Evolutionary conservation across 768 basidiomycete genomes (phyloP).

Genomic region (Tephrocybe rancida): DNA sequence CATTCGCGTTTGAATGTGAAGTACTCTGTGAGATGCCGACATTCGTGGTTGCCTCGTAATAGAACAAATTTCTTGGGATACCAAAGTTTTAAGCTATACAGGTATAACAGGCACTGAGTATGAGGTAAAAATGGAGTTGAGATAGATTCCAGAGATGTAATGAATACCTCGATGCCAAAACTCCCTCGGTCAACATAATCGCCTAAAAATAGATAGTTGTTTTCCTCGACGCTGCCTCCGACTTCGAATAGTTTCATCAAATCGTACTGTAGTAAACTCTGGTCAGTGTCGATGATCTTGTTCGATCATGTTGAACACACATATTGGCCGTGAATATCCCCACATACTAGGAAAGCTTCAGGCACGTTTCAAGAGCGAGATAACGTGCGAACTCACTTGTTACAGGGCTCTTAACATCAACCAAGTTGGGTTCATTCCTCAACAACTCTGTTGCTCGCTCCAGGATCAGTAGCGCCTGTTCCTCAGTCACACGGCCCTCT

Average conservation of each 20-base stretch:
- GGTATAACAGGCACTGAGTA: constrained; percentile 80
- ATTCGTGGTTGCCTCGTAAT: constrained; percentile 96
- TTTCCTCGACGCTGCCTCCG: constrained; percentile 82
- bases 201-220: constrained; percentile 89
- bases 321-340: constrained; percentile 98
- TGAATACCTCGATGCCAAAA: constrained; percentile 67
- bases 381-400: constrained; percentile 64
- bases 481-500: constrained; percentile 82
- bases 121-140: constrained; percentile 21
- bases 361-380: not conserved
- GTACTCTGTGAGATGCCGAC: constrained; percentile 94
- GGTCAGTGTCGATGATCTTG: not conserved
- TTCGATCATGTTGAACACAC: constrained; percentile 38
- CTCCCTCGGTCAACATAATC: constrained; percentile 98
- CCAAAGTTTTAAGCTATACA: constrained; percentile 92
- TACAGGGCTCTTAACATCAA: constrained; percentile 86
- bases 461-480: constrained; percentile 85
- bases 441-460: constrained; percentile 67
- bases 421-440: constrained; percentile 79
- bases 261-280: constrained; percentile 68
- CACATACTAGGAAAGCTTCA: constrained; percentile 68
- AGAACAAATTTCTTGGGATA: constrained; percentile 82
- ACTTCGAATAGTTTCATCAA: constrained; percentile 98
- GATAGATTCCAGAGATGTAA: constrained; percentile 6
- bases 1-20: constrained; percentile 99